phyloP scores from a whole-genome alignment of 768 basidiomycete species.

The Leccinellum luteum region DNA sequence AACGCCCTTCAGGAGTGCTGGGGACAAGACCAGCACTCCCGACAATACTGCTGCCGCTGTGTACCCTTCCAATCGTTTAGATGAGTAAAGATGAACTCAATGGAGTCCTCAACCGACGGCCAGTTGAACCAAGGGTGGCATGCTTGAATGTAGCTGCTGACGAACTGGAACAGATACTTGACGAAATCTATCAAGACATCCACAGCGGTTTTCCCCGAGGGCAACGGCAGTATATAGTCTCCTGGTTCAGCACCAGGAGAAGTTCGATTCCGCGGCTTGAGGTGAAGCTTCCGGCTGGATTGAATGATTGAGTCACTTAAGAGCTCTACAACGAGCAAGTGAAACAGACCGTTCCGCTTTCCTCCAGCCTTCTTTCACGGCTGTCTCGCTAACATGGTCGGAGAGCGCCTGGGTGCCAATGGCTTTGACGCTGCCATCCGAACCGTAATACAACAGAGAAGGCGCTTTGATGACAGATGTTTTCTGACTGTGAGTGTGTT shows the following conservation, averaged over 20 bases:
- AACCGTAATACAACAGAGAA: neutral
- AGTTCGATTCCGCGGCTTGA: neutral
- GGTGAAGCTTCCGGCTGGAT: neutral
- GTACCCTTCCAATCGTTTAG: neutral
- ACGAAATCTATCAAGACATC: neutral
- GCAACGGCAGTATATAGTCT: neutral
- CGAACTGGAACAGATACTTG: neutral
- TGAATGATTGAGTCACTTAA: neutral
- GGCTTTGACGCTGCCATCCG: neutral
- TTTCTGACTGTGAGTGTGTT: slow-evolving; percentile 17
- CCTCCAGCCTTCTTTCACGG: neutral
- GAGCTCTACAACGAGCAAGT: neutral
- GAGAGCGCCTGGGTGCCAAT: neutral
- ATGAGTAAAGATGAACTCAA: neutral
- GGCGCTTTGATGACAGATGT: neutral
- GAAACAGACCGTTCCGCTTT: neutral
- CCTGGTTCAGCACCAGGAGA: neutral
- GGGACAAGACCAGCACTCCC: neutral
- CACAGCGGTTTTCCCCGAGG: neutral
- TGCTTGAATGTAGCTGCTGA: neutral
- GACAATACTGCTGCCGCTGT: neutral
- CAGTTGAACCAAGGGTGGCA: neutral
- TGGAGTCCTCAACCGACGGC: neutral
- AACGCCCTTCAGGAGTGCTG: neutral
- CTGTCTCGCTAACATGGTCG: neutral